Percentiles rank a stretch among this genome's conserved stretches.
These are phyloP conservation scores for Teratosphaeria zuluensis DNA, from an alignment of 2,329 filamentous ascomycete species.

Conservation along the genomic window DNA sequence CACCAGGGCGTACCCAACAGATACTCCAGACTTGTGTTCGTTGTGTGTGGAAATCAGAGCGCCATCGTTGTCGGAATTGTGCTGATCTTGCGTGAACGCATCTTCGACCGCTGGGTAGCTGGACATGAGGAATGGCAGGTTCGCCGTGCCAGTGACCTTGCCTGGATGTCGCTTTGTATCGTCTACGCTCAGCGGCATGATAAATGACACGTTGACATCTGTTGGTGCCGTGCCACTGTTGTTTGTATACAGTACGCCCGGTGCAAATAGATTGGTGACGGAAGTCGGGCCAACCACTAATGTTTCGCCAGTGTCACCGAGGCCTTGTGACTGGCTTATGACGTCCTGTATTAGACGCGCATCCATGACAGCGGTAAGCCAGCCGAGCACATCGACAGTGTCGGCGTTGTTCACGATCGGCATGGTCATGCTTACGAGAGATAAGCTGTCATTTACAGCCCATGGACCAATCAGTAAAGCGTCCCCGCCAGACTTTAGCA, in stretches of 20 bases:
- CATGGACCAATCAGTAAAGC: constrained; percentile 70
- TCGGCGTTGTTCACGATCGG: constrained; percentile 63
- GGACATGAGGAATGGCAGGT: constrained; percentile 48
- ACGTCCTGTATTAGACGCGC: constrained; percentile 55
- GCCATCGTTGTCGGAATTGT: constrained; percentile 52
- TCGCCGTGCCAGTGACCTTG: constrained; percentile 28
- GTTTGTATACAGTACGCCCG: constrained; percentile 24
- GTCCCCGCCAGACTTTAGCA: constrained; percentile 31
- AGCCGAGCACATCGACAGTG: constrained; percentile 60
- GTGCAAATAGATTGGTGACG: constrained; percentile 48
- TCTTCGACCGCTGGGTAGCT: constrained; percentile 54
- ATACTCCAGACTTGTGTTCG: constrained; percentile 59
- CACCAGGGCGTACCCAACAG: constrained; percentile 70
- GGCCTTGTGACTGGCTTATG: constrained; percentile 54
- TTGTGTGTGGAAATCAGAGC: constrained; percentile 56
- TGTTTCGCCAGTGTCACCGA: constrained; percentile 60
- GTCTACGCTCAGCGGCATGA: constrained; percentile 18
- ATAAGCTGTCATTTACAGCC: constrained; percentile 60
- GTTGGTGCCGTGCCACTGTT: constrained; percentile 10
- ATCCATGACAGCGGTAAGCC: constrained; percentile 71
- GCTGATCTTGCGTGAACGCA: constrained; percentile 43
- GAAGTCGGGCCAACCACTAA: constrained; percentile 61
- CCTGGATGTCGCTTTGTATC: constrained; percentile 19
- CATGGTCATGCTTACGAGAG: constrained; percentile 70
- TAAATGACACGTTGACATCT: constrained; percentile 20